Conservation (phyloP, 2,329 filamentous ascomycete species). For the Chrysoporthe puriensis region DNA sequence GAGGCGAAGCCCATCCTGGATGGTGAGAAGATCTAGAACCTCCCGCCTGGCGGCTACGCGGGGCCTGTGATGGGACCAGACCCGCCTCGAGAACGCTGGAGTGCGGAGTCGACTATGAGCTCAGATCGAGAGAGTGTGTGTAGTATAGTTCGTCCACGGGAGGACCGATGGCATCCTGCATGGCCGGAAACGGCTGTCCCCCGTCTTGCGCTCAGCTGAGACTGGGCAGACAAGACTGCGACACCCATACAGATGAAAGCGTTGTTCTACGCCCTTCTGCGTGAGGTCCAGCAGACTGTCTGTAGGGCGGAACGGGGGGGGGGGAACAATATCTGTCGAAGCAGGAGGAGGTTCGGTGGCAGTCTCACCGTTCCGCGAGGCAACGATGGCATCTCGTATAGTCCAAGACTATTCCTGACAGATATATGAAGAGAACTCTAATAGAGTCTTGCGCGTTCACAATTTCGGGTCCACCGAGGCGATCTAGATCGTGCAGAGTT, state of each 20-base stretch:
- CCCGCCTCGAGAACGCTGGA: conserved; percentile 2
- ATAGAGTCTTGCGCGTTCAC: not conserved
- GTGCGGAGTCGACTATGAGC: conserved; percentile 25
- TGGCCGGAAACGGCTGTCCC: conserved; percentile 21
- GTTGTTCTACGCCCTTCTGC: conserved; percentile 27
- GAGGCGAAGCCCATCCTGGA: conserved; percentile 78
- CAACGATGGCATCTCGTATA: conserved; percentile 24
- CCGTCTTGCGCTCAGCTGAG: conserved; percentile 25
- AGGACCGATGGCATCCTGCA: conserved; percentile 38
- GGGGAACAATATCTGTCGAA: not conserved
- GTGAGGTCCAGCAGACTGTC: not conserved
- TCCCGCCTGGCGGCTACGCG: not conserved
- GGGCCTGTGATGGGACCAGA: not conserved
- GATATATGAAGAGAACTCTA: not conserved
- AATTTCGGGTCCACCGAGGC: not conserved
- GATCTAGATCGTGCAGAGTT: no score
- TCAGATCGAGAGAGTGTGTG: not conserved
- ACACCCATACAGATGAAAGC: conserved; percentile 34
- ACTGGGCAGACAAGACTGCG: conserved; percentile 14
- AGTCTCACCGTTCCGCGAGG: conserved; percentile 21
- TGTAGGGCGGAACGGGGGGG: not conserved
- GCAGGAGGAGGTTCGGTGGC: conserved; percentile 4
- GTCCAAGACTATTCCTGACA: conserved; percentile 14
- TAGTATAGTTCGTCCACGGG: conserved; percentile 34
- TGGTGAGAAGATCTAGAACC: conserved; percentile 54